Evolutionary conservation across 371 early-diverging fungal species (phyloP).

Genomic region (Mortierella sp.): DNA sequence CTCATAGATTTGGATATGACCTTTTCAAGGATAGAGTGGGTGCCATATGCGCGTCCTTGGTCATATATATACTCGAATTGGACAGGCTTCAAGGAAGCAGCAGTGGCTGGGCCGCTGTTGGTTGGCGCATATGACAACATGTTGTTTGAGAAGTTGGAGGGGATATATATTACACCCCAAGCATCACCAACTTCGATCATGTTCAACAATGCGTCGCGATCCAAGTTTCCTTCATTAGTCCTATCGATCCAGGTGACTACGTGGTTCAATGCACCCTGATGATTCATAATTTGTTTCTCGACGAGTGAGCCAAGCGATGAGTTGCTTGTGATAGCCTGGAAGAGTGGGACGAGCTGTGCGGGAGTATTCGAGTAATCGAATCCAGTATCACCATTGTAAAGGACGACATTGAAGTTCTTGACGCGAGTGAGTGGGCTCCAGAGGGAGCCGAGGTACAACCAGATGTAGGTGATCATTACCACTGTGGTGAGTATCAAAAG

Average conservation of each 20-base stretch:
- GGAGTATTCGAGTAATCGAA: conserved; percentile 54
- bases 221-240: conserved; percentile 29
- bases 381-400: conserved; percentile 60
- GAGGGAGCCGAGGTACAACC: conserved; percentile 58
- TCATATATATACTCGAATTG: conserved; percentile 55
- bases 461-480: conserved; percentile 56
- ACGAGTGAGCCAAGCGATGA: conserved; percentile 44
- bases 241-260: conserved; percentile 45
- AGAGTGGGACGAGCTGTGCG: conserved; percentile 31
- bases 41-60: conserved; percentile 52
- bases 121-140: conserved; percentile 52
- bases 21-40: conserved; percentile 50
- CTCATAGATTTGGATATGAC: conserved; percentile 38
- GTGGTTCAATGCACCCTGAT: conserved; percentile 33
- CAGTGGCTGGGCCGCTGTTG: conserved; percentile 30
- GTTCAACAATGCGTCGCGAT: conserved; percentile 44
- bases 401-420: conserved; percentile 53
- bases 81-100: conserved; percentile 22
- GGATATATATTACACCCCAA: conserved; percentile 61
- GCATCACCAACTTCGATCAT: conserved; percentile 51
- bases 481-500: conserved; percentile 34
- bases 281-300: conserved; percentile 45
- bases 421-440: conserved; percentile 60
- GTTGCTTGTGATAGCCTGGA: conserved; percentile 44
- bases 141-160: conserved; percentile 60